Evolutionary conservation across 768 basidiomycete genomes (phyloP).

Genomic region (Tylopilus felleus): DNA sequence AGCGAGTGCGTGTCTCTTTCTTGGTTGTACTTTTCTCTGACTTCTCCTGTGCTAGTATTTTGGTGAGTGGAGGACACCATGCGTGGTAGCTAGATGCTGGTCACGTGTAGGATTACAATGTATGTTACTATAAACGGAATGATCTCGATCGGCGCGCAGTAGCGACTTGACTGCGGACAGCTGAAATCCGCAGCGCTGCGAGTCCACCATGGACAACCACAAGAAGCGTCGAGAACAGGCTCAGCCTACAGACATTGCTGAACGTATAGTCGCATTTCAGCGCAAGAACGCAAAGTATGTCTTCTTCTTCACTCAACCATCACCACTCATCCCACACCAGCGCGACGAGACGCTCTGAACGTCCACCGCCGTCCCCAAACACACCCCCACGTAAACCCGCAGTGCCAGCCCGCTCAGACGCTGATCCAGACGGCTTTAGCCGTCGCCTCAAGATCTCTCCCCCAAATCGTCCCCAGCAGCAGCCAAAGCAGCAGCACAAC

Average conservation of each 20-base stretch:
- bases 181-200: background rate
- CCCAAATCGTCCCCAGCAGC: slow-evolving; percentile 36
- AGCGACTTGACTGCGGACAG: slow-evolving; percentile 33
- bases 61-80: slow-evolving; percentile 32
- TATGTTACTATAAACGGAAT: slow-evolving; percentile 19
- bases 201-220: slow-evolving; percentile 7
- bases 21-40: background rate
- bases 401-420: slow-evolving; percentile 23
- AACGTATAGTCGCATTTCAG: slow-evolving; percentile 64
- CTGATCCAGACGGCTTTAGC: slow-evolving; percentile 71
- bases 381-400: slow-evolving; percentile 30
- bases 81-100: slow-evolving; percentile 22
- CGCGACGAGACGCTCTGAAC: slow-evolving; percentile 43
- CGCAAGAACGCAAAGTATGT: slow-evolving; percentile 60
- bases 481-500: slow-evolving; percentile 33
- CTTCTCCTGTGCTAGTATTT: slow-evolving; percentile 15
- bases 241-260: slow-evolving; percentile 49
- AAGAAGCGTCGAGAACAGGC: slow-evolving; percentile 38
- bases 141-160: slow-evolving; percentile 34
- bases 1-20: slow-evolving; percentile 59
- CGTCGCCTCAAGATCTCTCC: slow-evolving; percentile 67
- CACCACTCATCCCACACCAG: slow-evolving; percentile 27
- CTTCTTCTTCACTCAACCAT: background rate
- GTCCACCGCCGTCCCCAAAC: slow-evolving; percentile 31
- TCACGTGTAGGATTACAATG: slow-evolving; percentile 19